These are phyloP conservation scores for Penicillium freii DNA, from an alignment of 2,329 filamentous ascomycete genomes.

Conservation along the genomic window DNA sequence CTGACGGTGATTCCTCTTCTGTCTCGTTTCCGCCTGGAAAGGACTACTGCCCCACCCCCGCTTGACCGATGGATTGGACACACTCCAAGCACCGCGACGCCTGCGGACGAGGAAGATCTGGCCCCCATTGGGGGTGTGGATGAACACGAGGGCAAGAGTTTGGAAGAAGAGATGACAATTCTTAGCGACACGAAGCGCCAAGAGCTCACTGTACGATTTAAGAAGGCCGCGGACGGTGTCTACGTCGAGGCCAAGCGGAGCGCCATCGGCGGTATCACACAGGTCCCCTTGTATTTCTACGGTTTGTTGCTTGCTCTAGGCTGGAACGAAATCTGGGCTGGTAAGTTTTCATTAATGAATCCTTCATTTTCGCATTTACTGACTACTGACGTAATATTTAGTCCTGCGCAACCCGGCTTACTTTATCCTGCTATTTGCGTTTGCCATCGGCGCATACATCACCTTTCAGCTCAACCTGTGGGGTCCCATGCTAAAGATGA, in stretches of 20 bases:
- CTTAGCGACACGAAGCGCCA: slow-evolving; percentile 85
- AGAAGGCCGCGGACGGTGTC: slow-evolving; percentile 96
- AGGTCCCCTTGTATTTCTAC: slow-evolving; percentile 94
- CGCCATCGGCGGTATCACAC: slow-evolving; percentile 90
- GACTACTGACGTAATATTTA: slow-evolving; percentile 39
- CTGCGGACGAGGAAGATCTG: slow-evolving; percentile 87
- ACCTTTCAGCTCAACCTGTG: slow-evolving; percentile 93
- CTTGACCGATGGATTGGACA: slow-evolving; percentile 79
- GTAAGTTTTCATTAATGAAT: slow-evolving; percentile 55
- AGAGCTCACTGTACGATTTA: slow-evolving; percentile 90
- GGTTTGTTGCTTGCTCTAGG: slow-evolving; percentile 81
- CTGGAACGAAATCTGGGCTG: slow-evolving; percentile 97
- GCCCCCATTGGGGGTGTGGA: slow-evolving; percentile 88
- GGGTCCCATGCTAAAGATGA: slow-evolving; percentile 94
- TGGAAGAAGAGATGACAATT: slow-evolving; percentile 97
- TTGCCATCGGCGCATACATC: slow-evolving; percentile 75
- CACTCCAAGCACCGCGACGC: slow-evolving; percentile 69
- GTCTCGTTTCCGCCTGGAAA: slow-evolving; percentile 74
- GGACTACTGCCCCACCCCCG: slow-evolving; percentile 74
- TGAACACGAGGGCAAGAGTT: slow-evolving; percentile 87
- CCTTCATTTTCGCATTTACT: slow-evolving; percentile 8
- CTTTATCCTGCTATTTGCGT: slow-evolving; percentile 81
- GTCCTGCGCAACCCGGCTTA: slow-evolving; percentile 92
- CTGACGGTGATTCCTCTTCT: slow-evolving; percentile 86
- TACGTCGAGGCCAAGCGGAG: slow-evolving; percentile 97